These are phyloP conservation scores for Aspergillus affinis DNA, from an alignment of 495 filamentous ascomycete genomes.

Conservation along the genomic window DNA sequence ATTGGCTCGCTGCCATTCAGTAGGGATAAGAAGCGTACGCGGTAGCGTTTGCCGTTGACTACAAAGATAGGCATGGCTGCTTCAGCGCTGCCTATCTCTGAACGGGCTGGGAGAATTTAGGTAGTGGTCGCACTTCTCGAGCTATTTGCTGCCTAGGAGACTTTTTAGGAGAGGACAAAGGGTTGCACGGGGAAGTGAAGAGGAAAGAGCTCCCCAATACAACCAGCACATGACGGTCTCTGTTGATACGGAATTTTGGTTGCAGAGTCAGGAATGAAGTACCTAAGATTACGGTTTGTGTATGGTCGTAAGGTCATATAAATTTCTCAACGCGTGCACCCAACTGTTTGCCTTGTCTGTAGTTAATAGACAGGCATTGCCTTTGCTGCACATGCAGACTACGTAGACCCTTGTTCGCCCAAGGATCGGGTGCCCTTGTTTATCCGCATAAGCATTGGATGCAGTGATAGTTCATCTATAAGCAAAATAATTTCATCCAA, in stretches of 20 bases:
- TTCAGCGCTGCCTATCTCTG: neutral
- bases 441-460: too few species aligned
- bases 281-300: too few species aligned
- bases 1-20: slow-evolving; percentile 3
- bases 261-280: too few species aligned
- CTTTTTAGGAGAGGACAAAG: neutral
- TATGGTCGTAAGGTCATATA: too few species aligned
- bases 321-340: too few species aligned
- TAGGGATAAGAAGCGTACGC: slow-evolving; percentile 15
- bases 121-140: too few species aligned
- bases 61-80: slow-evolving; percentile 18
- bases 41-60: slow-evolving; percentile 13
- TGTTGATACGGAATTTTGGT: neutral
- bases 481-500: too few species aligned
- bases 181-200: neutral
- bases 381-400: neutral
- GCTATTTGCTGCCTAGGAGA: too few species aligned
- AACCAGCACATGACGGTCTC: neutral
- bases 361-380: neutral
- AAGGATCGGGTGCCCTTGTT: too few species aligned
- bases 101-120: neutral
- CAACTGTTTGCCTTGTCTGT: neutral
- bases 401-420: neutral
- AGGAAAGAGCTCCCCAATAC: neutral
- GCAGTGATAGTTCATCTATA: too few species aligned